A percentile compares a stretch with the other conserved stretches of the same genome.
Conservation (phyloP, 306 rosid species). For the Prunus kanzakura region DNA sequence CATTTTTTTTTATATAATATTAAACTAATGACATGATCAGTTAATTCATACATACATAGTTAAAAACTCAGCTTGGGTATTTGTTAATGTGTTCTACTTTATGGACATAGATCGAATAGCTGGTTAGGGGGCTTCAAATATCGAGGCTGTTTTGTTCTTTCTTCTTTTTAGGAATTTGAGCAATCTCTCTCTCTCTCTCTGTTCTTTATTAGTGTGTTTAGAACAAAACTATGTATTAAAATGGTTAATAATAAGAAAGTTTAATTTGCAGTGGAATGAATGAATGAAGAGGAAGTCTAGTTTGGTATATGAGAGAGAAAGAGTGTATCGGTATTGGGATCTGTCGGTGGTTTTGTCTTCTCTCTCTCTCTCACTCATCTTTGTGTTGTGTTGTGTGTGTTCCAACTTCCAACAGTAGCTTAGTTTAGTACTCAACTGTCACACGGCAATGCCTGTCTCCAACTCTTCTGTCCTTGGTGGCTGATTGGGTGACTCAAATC, state of each 20-base stretch:
- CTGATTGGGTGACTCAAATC: slow-evolving; percentile 28
- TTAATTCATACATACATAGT: neutral
- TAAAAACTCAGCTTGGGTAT: neutral
- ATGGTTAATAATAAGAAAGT: neutral
- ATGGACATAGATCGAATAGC: neutral
- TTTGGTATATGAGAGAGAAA: neutral
- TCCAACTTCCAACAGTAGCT: slow-evolving; percentile 6
- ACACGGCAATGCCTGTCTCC: slow-evolving; percentile 32
- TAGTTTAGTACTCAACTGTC: slow-evolving; percentile 3
- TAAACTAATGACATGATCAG: neutral
- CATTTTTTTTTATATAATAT: neutral
- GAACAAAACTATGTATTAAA: neutral
- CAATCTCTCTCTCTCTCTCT: too few relatives aligned
- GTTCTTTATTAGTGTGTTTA: neutral
- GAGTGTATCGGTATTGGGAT: slow-evolving; percentile 48
- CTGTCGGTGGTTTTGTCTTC: slow-evolving; percentile 46
- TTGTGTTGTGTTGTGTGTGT: slow-evolving; percentile 15
- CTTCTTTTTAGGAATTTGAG: slow-evolving; percentile 29
- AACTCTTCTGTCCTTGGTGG: neutral
- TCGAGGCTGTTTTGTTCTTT: slow-evolving; percentile 27
- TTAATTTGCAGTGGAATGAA: neutral
- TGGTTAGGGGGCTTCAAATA: slow-evolving; percentile 34
- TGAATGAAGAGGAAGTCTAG: too few relatives aligned
- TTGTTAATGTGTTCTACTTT: neutral
- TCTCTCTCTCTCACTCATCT: slow-evolving; percentile 14